phyloP scores from a whole-genome alignment of 1,284 basidiomycete genomes.

The Moesziomyces antarcticus region DNA sequence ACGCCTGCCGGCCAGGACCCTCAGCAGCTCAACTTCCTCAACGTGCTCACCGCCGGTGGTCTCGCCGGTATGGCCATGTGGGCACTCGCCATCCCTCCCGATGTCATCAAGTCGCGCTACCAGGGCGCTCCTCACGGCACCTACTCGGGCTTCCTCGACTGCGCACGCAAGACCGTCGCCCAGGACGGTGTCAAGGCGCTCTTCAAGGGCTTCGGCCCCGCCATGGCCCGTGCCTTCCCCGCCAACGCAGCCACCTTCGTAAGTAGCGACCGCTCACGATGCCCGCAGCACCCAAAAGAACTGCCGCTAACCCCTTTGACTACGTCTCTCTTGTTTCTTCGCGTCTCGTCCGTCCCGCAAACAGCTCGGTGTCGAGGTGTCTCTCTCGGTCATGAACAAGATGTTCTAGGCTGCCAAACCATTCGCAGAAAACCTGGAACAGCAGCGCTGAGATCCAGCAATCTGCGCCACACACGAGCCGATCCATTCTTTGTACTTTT shows the following conservation, averaged over 20 bases:
- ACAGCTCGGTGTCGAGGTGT: constrained; percentile 83
- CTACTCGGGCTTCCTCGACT: constrained; percentile 93
- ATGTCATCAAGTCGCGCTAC: constrained; percentile 85
- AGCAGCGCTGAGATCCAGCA: not conserved
- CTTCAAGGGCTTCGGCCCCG: constrained; percentile 97
- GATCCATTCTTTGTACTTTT: not conserved
- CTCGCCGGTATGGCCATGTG: constrained; percentile 94
- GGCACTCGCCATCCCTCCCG: constrained; percentile 59
- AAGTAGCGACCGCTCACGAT: constrained; percentile 75
- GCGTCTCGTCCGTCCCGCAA: constrained; percentile 7
- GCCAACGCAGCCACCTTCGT: constrained; percentile 95
- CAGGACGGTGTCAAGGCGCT: constrained; percentile 87
- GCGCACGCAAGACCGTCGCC: constrained; percentile 90
- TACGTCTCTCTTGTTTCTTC: constrained; percentile 12
- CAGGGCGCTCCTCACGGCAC: constrained; percentile 97
- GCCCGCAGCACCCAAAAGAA: constrained; percentile 50
- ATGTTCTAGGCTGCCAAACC: constrained; percentile 69
- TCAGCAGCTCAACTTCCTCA: constrained; percentile 84
- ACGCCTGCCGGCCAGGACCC: constrained; percentile 79
- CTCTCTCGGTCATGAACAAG: constrained; percentile 78
- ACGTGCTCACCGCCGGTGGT: constrained; percentile 91
- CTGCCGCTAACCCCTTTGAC: constrained; percentile 75
- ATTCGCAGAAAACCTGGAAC: not conserved
- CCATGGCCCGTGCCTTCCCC: constrained; percentile 78
- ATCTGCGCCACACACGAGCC: not conserved